Evolutionary conservation across 2,329 filamentous ascomycete genomes (phyloP).

Genomic region (Neonectria coccinea): DNA sequence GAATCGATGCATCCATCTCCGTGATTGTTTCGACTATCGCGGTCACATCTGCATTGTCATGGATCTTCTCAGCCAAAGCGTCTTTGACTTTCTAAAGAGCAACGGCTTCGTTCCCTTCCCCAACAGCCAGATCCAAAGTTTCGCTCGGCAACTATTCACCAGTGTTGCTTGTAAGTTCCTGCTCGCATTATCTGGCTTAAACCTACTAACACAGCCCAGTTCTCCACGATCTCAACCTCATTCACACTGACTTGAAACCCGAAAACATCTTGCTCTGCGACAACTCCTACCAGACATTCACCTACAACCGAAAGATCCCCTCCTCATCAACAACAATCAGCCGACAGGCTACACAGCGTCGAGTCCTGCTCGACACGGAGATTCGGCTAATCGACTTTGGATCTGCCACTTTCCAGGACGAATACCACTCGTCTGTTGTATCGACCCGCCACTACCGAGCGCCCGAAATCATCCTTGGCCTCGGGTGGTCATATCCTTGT

Average conservation of each 20-base stretch:
- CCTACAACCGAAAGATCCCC: constrained; percentile 76
- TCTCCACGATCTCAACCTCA: constrained; percentile 95
- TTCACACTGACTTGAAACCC: constrained; percentile 85
- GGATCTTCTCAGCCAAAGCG: constrained; percentile 88
- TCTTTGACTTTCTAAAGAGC: constrained; percentile 97
- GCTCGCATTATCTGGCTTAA: neutral
- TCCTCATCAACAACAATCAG: constrained; percentile 72
- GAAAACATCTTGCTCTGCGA: constrained; percentile 77
- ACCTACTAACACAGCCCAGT: constrained; percentile 63
- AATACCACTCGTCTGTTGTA: constrained; percentile 79
- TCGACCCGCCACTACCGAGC: constrained; percentile 77
- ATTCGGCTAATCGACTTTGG: constrained; percentile 79
- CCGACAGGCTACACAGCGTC: constrained; percentile 72
- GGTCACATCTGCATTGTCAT: constrained; percentile 93
- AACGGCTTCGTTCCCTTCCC: constrained; percentile 97
- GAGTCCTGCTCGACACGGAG: constrained; percentile 75
- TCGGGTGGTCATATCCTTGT: constrained; percentile 78
- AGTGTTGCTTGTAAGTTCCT: constrained; percentile 89
- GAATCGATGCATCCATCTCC: constrained; percentile 95
- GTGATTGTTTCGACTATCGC: constrained; percentile 96
- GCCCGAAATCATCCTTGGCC: constrained; percentile 76
- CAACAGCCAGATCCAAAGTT: constrained; percentile 97
- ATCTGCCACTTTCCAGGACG: constrained; percentile 78
- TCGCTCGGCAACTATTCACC: constrained; percentile 95
- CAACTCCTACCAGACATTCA: constrained; percentile 75